These are phyloP conservation scores for Phytophthora pinifolia DNA, from an alignment of 352 stramenopile genomes.

Conservation along the genomic window DNA sequence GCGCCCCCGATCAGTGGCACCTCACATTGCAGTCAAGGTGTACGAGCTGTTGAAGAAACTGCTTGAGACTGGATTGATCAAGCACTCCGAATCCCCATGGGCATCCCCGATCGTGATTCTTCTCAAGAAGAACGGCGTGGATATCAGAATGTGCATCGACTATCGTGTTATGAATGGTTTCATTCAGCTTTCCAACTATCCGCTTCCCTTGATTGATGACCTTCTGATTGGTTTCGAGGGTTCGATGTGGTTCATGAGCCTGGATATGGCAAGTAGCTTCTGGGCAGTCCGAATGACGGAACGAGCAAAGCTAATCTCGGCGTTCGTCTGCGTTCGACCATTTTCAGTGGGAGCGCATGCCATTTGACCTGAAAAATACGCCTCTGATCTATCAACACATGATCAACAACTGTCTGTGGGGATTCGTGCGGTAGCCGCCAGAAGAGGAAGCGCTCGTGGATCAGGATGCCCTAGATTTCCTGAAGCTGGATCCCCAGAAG, in stretches of 20 bases:
- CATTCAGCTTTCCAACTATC: conserved; percentile 18
- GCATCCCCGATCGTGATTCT: conserved; percentile 1
- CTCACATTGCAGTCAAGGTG: conserved; percentile 3
- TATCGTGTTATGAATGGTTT: conserved; percentile 19
- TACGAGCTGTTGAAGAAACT: conserved; percentile 6
- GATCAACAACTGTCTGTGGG: conserved; percentile 22
- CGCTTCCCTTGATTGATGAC: conserved; percentile 25
- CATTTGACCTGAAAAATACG: too few species aligned
- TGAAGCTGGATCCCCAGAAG: background rate
- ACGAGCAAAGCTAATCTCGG: too few species aligned
- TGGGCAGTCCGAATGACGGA: conserved; percentile 22
- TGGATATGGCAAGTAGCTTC: conserved; percentile 21
- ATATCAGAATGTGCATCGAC: conserved; percentile 27
- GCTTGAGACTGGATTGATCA: conserved; percentile 1
- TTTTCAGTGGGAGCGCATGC: too few species aligned
- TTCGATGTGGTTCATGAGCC: conserved; percentile 20
- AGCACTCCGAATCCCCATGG: background rate
- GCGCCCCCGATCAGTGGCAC: background rate
- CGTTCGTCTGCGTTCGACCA: too few species aligned
- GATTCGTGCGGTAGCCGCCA: conserved; percentile 1
- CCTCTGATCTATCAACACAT: conserved; percentile 16
- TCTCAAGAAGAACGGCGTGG: conserved; percentile 7
- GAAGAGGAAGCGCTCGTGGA: background rate
- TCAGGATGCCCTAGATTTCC: conserved; percentile 3
- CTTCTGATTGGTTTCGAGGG: conserved; percentile 22